Evolutionary conservation across 1,284 basidiomycete genomes (phyloP).

Genomic region (Microstroma glucosiphilum): DNA sequence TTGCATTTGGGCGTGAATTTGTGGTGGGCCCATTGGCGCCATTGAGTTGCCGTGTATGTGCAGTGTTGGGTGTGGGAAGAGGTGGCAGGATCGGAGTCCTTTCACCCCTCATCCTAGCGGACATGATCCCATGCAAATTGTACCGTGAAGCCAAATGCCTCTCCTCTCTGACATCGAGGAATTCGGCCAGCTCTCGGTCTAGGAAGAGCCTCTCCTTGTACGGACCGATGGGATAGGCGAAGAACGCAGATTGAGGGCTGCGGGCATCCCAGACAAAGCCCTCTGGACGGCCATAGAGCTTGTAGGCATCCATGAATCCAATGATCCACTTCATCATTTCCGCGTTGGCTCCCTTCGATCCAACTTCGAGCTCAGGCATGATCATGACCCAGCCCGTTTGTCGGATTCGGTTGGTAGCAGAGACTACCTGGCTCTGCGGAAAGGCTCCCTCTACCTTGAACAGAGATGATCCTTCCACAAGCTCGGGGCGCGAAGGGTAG

Average conservation of each 20-base stretch:
- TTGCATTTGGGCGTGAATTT: no score
- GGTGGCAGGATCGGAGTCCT: slow-evolving; percentile 44
- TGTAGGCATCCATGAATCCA: slow-evolving; percentile 56
- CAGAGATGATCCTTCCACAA: slow-evolving; percentile 45
- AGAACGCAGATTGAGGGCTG: slow-evolving; percentile 54
- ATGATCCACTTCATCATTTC: slow-evolving; percentile 95
- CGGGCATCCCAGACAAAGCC: slow-evolving; percentile 44
- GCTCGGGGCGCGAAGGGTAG: slow-evolving; percentile 46
- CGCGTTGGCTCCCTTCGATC: slow-evolving; percentile 61
- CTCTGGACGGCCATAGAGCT: slow-evolving; percentile 43
- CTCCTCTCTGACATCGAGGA: slow-evolving; percentile 70
- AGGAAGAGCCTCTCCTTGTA: slow-evolving; percentile 67
- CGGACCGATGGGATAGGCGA: slow-evolving; percentile 51
- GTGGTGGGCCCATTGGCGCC: background rate
- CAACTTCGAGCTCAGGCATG: slow-evolving; percentile 52
- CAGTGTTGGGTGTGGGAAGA: slow-evolving; percentile 31
- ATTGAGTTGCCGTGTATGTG: slow-evolving; percentile 13
- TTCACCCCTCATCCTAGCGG: slow-evolving; percentile 47
- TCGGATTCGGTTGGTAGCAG: slow-evolving; percentile 60
- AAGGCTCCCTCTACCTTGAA: slow-evolving; percentile 49
- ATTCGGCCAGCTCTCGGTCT: slow-evolving; percentile 74
- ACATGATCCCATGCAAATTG: slow-evolving; percentile 46
- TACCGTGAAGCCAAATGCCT: slow-evolving; percentile 39
- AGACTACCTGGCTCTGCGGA: slow-evolving; percentile 30
- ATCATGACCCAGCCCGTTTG: slow-evolving; percentile 52